Percentiles rank a stretch among this genome's conserved stretches.
Evolutionary conservation across 163 green algal species (phyloP).

Genomic region (Chlorella variabilis): DNA sequence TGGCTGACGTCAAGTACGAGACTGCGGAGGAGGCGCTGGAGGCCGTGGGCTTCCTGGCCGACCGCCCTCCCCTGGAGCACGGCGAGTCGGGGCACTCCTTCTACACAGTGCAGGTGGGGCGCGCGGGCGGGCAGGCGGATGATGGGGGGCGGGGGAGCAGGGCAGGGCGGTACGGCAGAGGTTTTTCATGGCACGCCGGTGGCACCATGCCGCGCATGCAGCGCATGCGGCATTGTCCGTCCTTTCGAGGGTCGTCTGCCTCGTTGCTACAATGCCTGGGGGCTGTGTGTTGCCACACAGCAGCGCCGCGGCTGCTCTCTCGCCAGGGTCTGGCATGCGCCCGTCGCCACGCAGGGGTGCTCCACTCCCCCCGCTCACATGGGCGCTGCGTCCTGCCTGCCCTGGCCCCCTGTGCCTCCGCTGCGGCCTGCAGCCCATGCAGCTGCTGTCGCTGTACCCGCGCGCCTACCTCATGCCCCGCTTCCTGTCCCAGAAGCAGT

Average conservation of each 20-base stretch:
- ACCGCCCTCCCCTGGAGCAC: slow-evolving; percentile 27
- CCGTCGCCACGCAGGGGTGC: too few species aligned
- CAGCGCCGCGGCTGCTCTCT: too few species aligned
- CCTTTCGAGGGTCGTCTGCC: too few species aligned
- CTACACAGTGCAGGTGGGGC: slow-evolving; percentile 49
- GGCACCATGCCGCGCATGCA: too few species aligned
- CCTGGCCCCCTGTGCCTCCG: background rate
- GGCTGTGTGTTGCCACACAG: too few species aligned
- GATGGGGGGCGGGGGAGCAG: background rate
- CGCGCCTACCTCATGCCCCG: slow-evolving; percentile 62
- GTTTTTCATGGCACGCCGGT: too few species aligned
- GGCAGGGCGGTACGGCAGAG: background rate
- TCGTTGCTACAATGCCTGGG: too few species aligned
- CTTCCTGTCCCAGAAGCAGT: slow-evolving; percentile 51
- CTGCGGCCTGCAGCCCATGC: slow-evolving; percentile 21
- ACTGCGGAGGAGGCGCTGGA: slow-evolving; percentile 46
- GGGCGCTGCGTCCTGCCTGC: too few species aligned
- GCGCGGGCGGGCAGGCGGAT: background rate
- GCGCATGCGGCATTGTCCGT: too few species aligned
- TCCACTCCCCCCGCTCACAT: too few species aligned
- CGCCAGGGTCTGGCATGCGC: too few species aligned
- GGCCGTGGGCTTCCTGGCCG: slow-evolving; percentile 41
- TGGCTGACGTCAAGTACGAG: background rate
- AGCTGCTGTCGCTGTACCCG: slow-evolving; percentile 63
- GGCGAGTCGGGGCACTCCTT: slow-evolving; percentile 48